phyloP scores from a whole-genome alignment of 768 basidiomycete genomes.

The Hortiboletus campestris region DNA sequence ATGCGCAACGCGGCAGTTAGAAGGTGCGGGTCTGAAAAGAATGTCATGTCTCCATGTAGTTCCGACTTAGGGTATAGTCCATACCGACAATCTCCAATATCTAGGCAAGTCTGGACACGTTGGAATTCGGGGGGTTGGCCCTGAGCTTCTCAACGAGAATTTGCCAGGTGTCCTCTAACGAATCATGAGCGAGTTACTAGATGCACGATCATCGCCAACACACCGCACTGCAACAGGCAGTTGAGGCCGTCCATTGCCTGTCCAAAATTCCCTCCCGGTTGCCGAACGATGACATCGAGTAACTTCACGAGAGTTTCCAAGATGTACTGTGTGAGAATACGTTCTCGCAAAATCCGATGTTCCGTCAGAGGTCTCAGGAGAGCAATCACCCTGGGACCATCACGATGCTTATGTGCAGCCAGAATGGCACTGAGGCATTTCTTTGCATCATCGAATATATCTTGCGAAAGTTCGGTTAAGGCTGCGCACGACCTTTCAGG shows the following conservation, averaged over 20 bases:
- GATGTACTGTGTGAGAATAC: conserved; percentile 15
- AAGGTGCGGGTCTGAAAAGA: conserved; percentile 6
- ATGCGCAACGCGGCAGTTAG: conserved; percentile 19
- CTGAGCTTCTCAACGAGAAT: conserved; percentile 8
- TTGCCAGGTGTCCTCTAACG: conserved; percentile 11
- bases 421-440: conserved; percentile 12
- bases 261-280: conserved; percentile 6
- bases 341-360: conserved; percentile 11
- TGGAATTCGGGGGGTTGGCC: neutral
- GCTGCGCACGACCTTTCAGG: neutral
- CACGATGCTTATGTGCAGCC: conserved; percentile 11
- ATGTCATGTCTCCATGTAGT: neutral
- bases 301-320: conserved; percentile 11
- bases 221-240: conserved; percentile 20
- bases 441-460: conserved; percentile 15
- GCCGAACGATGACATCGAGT: conserved; percentile 11
- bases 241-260: conserved; percentile 25
- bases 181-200: neutral
- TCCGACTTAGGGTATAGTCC: neutral
- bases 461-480: neutral
- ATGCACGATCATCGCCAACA: neutral
- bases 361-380: conserved; percentile 22
- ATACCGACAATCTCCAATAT: conserved; percentile 18
- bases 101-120: conserved; percentile 8
- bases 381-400: conserved; percentile 20